Evolutionary conservation across 305 asterid species (phyloP).

Genomic region (Solanum aculeatissimum): DNA sequence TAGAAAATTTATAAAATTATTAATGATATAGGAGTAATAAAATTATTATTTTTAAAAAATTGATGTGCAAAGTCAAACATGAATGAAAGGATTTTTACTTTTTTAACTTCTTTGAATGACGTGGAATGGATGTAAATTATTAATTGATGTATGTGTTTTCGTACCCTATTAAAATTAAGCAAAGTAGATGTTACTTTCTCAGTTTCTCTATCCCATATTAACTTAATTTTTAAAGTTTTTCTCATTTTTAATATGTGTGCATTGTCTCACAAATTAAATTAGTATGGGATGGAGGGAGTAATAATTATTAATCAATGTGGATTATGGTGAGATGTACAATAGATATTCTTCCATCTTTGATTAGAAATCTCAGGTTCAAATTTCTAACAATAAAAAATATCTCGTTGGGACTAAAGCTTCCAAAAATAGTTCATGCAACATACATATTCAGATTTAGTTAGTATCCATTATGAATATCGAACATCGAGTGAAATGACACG

Average conservation of each 20-base stretch:
- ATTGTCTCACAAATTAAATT: too few species aligned
- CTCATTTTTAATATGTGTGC: too few species aligned
- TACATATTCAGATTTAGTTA: background rate
- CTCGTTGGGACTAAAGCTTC: fast-evolving
- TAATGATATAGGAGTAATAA: background rate
- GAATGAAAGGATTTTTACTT: background rate
- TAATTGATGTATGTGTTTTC: background rate
- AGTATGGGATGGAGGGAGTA: too few species aligned
- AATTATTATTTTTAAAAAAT: background rate
- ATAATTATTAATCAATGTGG: too few species aligned
- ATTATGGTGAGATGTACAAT: background rate
- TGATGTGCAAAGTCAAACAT: background rate
- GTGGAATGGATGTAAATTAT: background rate
- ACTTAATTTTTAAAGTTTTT: too few species aligned
- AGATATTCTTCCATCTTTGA: background rate
- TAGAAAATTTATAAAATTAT: too few species aligned
- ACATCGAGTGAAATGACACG: background rate
- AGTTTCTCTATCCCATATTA: too few species aligned
- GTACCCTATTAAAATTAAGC: background rate
- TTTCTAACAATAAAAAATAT: background rate
- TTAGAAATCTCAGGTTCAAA: background rate
- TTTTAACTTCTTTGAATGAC: background rate
- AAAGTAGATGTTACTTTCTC: too few species aligned
- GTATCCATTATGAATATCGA: background rate
- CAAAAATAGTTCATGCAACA: background rate